These are phyloP conservation scores for Coffea eugenioides DNA, from an alignment of 257 asterid genomes.

Conservation along the genomic window DNA sequence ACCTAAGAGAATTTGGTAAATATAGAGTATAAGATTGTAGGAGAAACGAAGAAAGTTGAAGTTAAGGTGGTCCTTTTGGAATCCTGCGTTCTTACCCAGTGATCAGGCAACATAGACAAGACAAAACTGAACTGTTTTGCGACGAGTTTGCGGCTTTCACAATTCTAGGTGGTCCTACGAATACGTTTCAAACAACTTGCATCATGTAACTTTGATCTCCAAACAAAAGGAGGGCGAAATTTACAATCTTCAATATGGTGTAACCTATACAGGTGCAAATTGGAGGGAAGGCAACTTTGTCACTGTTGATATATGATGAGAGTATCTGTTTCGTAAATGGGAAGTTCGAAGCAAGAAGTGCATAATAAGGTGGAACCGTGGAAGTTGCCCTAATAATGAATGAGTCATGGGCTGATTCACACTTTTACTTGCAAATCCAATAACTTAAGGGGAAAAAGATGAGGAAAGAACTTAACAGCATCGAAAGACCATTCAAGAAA, in stretches of 20 bases:
- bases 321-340: background rate
- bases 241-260: background rate
- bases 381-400: background rate
- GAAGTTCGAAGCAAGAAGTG: background rate
- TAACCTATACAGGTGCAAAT: background rate
- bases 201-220: background rate
- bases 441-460: too few relatives aligned
- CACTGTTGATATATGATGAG: background rate
- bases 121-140: background rate
- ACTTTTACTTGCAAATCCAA: too few relatives aligned
- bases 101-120: constrained; percentile 13
- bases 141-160: constrained; percentile 2
- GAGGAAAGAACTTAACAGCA: too few relatives aligned
- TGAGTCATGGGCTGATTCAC: background rate
- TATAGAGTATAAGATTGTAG: background rate
- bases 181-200: background rate
- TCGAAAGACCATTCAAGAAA: too few relatives aligned
- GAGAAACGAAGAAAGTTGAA: background rate
- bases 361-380: background rate
- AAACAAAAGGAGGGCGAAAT: background rate
- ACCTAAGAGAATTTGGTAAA: background rate
- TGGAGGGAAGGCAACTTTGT: background rate
- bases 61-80: constrained; percentile 9
- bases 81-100: background rate
- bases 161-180: background rate